Evolutionary conservation across 108 stramenopile species (phyloP), one percentile per base, ranked within the genome.

Genomic region (Schizochytrium sp.): DNA sequence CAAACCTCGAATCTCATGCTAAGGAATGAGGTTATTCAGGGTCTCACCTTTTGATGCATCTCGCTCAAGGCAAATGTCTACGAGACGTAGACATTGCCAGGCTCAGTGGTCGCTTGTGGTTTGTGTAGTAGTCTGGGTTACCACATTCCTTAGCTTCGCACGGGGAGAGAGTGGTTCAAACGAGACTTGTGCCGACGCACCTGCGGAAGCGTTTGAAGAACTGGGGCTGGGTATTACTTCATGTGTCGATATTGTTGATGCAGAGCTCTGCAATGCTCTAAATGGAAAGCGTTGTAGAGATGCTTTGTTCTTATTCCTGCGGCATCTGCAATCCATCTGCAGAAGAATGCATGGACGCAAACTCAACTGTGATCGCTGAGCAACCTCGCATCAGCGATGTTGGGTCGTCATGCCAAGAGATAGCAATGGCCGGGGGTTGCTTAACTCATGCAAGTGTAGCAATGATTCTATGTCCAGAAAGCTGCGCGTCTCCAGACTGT

Each of bases 341-440:
- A 1, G 64, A 69, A 0, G 64, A 69, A 44, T 69, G 64, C 64
- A 0, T 5, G 0, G 64, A 69, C 28, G 64, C 28, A 28, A 69
- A 69, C 44, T 38, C 64, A 0, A 28, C 64, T 2, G 12, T 69
- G 8, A 15, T 69, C 64, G 64, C 12, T 7, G 42, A 69, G 28
- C 64, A 69, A 8, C 64, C 64, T 1, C 64, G 64, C 64, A 8
- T 69, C 42, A 12, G 12, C 64, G 10, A 69, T 7, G 7, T 69
- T 69, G 64, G 64, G 28, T 38, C 12, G 28, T 28, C 64, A 5
- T 69, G 64, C 64, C 40, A 7, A 12, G 64, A 69, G 19, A 69
- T 69, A 10, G 64, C 64, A 10, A 44, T 69, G 64, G 64, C 64
- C 12, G 64, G 64, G 12, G 64, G 64, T 15, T 69, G 64, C 64